Evolutionary conservation across 2,329 filamentous ascomycete species (phyloP).

Genomic region (Calonectria pteridis): DNA sequence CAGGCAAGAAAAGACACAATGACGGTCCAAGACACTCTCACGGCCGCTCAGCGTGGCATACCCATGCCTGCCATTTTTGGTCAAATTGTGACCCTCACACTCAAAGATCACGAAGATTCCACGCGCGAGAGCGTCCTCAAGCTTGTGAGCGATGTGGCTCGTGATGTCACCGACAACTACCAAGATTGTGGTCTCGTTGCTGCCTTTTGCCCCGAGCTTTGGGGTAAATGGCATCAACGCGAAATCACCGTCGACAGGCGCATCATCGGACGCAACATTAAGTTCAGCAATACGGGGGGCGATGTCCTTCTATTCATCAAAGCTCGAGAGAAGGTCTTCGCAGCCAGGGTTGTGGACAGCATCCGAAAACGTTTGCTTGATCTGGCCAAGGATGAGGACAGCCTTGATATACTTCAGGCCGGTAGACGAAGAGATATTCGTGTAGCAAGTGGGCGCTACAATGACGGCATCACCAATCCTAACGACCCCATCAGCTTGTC

Average conservation of each 20-base stretch:
- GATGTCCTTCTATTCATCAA: not conserved
- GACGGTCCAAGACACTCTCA: not conserved
- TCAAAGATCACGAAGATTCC: not conserved
- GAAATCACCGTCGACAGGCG: not conserved
- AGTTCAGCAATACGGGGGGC: not conserved
- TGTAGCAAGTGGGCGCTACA: not conserved
- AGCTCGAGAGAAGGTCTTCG: not conserved
- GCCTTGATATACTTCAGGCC: not conserved
- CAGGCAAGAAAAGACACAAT: not conserved
- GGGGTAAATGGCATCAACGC: not conserved
- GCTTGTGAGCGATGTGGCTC: not conserved
- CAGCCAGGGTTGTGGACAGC: not conserved
- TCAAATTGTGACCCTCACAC: not conserved
- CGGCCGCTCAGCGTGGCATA: not conserved
- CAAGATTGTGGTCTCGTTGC: not conserved
- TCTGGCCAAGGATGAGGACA: not conserved
- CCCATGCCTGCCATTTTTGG: not conserved
- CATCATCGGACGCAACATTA: not conserved
- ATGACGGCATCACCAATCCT: slow-evolving; percentile 5
- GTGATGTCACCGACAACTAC: not conserved
- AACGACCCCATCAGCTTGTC: not conserved
- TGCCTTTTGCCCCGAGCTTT: not conserved
- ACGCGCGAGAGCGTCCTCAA: not conserved
- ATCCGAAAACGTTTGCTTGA: not conserved
- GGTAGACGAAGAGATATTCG: not conserved